These are phyloP conservation scores for Hymenoscyphus albidus DNA, from an alignment of 2,329 filamentous ascomycete genomes.

Conservation along the genomic window DNA sequence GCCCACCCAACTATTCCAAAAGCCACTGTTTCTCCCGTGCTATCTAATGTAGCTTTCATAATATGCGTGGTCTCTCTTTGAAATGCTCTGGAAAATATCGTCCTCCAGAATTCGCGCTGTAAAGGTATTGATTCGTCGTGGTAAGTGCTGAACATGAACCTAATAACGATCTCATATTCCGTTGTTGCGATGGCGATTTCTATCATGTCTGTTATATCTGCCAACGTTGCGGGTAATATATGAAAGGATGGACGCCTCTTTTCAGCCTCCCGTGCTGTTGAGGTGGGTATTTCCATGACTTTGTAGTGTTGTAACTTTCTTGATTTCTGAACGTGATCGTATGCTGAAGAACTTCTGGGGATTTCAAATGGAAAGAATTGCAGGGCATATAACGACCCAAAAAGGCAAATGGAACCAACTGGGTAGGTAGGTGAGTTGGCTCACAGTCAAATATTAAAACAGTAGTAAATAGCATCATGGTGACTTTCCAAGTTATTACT, in stretches of 20 bases:
- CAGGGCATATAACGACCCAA: no score
- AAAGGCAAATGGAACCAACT: no score
- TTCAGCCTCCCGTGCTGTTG: no score
- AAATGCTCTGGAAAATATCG: background rate
- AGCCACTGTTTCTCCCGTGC: background rate
- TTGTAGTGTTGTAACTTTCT: no score
- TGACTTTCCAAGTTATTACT: no score
- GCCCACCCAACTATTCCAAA: background rate
- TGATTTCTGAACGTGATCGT: no score
- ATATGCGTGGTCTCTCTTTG: background rate
- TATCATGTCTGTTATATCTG: background rate
- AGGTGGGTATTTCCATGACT: no score
- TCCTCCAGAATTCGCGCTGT: background rate
- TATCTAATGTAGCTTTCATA: background rate
- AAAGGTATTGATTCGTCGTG: background rate
- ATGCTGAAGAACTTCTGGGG: no score
- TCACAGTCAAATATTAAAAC: no score
- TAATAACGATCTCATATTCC: background rate
- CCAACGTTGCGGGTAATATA: background rate
- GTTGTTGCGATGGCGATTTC: background rate
- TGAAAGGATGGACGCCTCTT: background rate
- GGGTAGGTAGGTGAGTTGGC: no score
- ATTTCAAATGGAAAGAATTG: no score
- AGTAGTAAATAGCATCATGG: no score
- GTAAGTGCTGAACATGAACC: background rate